These are phyloP conservation scores for Sistotremastrum suecicum DNA, from an alignment of 768 basidiomycete genomes.

Conservation along the genomic window DNA sequence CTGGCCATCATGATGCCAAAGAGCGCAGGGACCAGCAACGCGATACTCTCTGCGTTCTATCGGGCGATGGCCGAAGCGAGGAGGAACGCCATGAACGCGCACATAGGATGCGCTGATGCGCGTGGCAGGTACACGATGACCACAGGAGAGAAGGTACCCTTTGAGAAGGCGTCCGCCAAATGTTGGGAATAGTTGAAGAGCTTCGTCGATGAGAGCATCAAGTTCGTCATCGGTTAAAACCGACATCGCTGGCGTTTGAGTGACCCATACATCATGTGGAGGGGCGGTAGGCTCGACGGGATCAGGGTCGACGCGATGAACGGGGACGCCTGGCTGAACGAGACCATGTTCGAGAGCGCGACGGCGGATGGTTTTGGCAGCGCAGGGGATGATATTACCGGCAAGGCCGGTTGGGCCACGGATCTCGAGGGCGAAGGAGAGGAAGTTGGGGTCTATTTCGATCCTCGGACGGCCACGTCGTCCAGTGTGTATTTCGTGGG, in stretches of 20 bases:
- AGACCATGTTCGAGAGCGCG: slow-evolving; percentile 10
- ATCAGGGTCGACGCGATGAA: neutral
- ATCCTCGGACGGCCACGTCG: slow-evolving; percentile 14
- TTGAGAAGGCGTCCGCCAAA: slow-evolving; percentile 10
- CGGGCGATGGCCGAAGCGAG: slow-evolving; percentile 6
- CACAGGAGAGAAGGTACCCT: slow-evolving; percentile 6
- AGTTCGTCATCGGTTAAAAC: slow-evolving; percentile 4
- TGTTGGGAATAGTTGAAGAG: slow-evolving; percentile 8
- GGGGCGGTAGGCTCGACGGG: neutral
- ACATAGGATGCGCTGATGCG: slow-evolving; percentile 7
- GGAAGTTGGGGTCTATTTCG: slow-evolving; percentile 15
- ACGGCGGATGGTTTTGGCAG: slow-evolving; percentile 9
- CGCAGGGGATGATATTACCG: neutral
- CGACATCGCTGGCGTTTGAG: slow-evolving; percentile 1
- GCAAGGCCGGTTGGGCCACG: slow-evolving; percentile 10
- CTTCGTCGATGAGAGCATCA: slow-evolving; percentile 1
- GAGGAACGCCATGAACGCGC: slow-evolving; percentile 10
- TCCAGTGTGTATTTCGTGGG: slow-evolving; percentile 2
- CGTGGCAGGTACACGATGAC: slow-evolving; percentile 6
- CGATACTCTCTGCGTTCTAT: slow-evolving; percentile 8
- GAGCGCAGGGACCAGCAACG: slow-evolving; percentile 11
- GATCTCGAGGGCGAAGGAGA: slow-evolving; percentile 10
- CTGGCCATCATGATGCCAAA: slow-evolving; percentile 17
- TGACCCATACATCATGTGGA: neutral
- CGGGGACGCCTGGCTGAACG: slow-evolving; percentile 8